Percentiles rank a stretch among this genome's conserved stretches.
These are phyloP conservation scores for Eimeria falciformis DNA, from an alignment of 169 alveolate species.

Conservation along the genomic window DNA sequence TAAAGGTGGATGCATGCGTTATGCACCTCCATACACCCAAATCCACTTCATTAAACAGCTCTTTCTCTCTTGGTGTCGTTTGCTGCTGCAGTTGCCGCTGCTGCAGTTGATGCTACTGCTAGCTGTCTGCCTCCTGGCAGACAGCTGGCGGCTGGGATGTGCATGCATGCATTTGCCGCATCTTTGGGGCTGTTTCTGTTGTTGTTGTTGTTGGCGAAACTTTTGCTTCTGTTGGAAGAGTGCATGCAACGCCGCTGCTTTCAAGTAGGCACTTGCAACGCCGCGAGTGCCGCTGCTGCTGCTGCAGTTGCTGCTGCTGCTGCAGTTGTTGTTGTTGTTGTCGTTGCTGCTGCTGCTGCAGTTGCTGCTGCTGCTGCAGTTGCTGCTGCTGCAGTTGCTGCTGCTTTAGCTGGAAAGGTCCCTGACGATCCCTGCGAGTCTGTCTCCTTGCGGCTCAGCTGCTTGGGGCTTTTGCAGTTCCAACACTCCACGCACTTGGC, in stretches of 20 bases:
- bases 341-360: conserved; percentile 22
- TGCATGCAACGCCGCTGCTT: too few species aligned
- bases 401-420: conserved; percentile 39
- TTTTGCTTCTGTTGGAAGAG: neutral
- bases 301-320: conserved; percentile 1
- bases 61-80: too few species aligned
- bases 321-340: neutral
- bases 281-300: neutral
- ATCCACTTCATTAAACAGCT: too few species aligned
- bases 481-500: conserved; percentile 67
- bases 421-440: conserved; percentile 59
- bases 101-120: conserved; percentile 9
- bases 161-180: neutral
- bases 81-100: conserved; percentile 12
- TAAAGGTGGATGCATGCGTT: too few species aligned
- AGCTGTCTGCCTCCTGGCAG: neutral
- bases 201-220: neutral
- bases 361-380: neutral
- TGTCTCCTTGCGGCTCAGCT: conserved; percentile 7
- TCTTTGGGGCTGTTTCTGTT: neutral
- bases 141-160: too few species aligned
- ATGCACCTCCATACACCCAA: too few species aligned
- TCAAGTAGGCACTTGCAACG: too few species aligned
- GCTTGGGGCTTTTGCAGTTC: conserved; percentile 33
- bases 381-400: conserved; percentile 17